A percentile compares a stretch with the other conserved stretches of the same genome.
Conservation (phyloP, 805 yeast species). For the Metschnikowia lunata region DNA sequence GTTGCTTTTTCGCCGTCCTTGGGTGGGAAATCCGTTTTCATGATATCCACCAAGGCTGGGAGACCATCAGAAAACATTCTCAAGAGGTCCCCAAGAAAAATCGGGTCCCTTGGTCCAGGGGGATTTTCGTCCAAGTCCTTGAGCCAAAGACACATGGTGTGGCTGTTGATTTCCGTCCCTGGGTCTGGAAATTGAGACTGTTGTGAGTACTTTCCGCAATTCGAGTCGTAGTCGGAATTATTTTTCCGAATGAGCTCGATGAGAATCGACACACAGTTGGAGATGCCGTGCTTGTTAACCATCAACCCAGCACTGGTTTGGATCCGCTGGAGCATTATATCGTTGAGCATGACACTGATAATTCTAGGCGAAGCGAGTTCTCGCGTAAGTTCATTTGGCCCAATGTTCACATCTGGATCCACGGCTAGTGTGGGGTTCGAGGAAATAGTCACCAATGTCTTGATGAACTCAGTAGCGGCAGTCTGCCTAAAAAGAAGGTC, state of each 20-base stretch:
- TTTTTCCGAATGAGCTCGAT: constrained; percentile 93
- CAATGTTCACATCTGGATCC: constrained; percentile 85
- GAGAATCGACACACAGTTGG: constrained; percentile 91
- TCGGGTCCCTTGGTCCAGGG: constrained; percentile 88
- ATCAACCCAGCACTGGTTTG: constrained; percentile 6
- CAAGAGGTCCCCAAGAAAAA: constrained; percentile 83
- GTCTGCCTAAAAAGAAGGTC: constrained; percentile 57
- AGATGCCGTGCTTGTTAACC: constrained; percentile 77
- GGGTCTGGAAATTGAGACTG: constrained; percentile 31
- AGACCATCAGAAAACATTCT: constrained; percentile 71
- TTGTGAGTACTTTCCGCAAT: constrained; percentile 78
- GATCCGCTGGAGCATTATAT: constrained; percentile 53
- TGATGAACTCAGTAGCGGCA: constrained; percentile 92
- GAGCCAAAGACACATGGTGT: constrained; percentile 41
- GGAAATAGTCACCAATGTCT: constrained; percentile 89
- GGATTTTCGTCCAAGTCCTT: constrained; percentile 74
- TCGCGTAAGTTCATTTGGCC: constrained; percentile 92
- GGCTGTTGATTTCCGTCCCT: constrained; percentile 37
- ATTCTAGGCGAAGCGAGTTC: constrained; percentile 77
- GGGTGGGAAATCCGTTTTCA: constrained; percentile 32
- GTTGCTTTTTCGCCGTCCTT: constrained; percentile 33
- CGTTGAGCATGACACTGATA: constrained; percentile 60
- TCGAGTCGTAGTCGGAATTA: constrained; percentile 90
- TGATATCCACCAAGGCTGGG: constrained; percentile 55
- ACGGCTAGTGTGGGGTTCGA: constrained; percentile 72